These are phyloP conservation scores for Xenoacremonium recifei DNA, from an alignment of 2,329 filamentous ascomycete genomes.

Conservation along the genomic window DNA sequence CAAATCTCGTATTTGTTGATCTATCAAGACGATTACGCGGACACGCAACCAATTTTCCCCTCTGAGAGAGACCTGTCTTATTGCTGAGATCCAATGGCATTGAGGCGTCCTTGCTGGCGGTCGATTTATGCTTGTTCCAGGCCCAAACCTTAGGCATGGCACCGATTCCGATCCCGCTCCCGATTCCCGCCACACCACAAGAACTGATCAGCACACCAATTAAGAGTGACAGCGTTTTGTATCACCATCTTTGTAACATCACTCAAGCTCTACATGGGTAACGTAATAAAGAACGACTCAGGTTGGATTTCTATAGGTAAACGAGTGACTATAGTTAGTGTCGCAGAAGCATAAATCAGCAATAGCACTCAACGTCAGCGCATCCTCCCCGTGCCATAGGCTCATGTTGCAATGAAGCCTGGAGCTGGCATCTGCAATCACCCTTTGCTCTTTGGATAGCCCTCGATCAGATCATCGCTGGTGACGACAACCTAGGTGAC, in stretches of 20 bases:
- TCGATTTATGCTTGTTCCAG: neutral
- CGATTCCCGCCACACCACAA: no score
- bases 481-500: neutral
- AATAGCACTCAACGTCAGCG: slow-evolving; percentile 10
- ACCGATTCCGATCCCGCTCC: no score
- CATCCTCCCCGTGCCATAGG: slow-evolving; percentile 1
- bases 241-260: neutral
- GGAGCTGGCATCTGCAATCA: slow-evolving; percentile 8
- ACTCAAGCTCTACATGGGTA: neutral
- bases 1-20: no score
- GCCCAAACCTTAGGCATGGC: no score
- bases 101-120: neutral
- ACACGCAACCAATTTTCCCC: no score
- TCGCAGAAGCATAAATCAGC: no score
- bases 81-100: no score
- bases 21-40: no score
- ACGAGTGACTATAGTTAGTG: slow-evolving; percentile 26
- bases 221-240: neutral
- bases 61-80: no score
- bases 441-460: slow-evolving; percentile 8
- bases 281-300: slow-evolving; percentile 23
- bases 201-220: neutral
- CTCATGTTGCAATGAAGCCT: slow-evolving; percentile 7
- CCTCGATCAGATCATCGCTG: slow-evolving; percentile 8
- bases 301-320: slow-evolving; percentile 17